Conservation (phyloP, 441 rosid species). For the Eutrema salsugineum region DNA sequence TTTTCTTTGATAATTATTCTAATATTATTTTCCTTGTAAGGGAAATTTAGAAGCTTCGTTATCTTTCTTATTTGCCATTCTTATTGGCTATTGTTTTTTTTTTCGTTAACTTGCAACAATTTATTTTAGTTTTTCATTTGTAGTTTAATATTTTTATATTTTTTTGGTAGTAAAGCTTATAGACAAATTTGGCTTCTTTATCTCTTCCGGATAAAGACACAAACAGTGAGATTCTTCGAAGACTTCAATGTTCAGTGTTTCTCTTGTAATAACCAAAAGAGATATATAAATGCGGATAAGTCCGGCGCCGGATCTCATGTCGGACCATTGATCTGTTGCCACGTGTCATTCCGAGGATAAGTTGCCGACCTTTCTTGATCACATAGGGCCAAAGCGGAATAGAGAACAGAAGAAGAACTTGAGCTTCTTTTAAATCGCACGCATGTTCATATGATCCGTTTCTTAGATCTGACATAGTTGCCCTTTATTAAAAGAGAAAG, state of each 20-base stretch:
- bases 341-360: conserved; percentile 27
- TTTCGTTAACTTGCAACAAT: not conserved
- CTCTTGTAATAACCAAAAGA: conserved; percentile 13
- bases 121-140: not conserved
- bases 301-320: conserved; percentile 29
- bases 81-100: not conserved
- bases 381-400: conserved; percentile 29
- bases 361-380: conserved; percentile 30
- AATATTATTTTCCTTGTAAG: not conserved
- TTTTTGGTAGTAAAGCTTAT: not conserved
- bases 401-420: conserved; percentile 19
- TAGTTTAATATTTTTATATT: no score
- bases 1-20: not conserved
- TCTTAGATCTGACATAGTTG: not conserved
- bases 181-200: conserved; percentile 10
- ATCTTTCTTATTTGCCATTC: conserved; percentile 14
- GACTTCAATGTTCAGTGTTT: conserved; percentile 14
- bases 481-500: not conserved
- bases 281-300: conserved; percentile 19
- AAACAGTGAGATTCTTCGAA: conserved; percentile 32
- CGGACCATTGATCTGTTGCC: conserved; percentile 6
- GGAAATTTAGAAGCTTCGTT: conserved; percentile 18
- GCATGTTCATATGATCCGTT: conserved; percentile 24
- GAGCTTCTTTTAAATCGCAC: conserved; percentile 13
- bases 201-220: conserved; percentile 17